phyloP scores from a whole-genome alignment of 768 basidiomycete species.

The Coprinopsis marcescibilis region DNA sequence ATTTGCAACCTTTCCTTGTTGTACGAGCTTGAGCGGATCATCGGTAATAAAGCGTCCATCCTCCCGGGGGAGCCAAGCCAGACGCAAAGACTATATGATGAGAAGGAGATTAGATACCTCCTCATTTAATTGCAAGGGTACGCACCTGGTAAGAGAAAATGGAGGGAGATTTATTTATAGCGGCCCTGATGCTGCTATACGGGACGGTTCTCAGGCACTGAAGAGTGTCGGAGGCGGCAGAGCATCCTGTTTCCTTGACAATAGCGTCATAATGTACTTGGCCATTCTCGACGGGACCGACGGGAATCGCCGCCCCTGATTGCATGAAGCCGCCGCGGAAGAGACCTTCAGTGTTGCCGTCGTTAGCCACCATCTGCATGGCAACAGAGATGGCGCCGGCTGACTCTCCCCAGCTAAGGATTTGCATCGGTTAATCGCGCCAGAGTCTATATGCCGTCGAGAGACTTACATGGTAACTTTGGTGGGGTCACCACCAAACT shows the following conservation, averaged over 20 bases:
- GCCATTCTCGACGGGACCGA: constrained; percentile 19
- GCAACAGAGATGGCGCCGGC: constrained; percentile 41
- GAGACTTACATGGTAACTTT: constrained; percentile 51
- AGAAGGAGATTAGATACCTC: background rate
- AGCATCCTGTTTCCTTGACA: constrained; percentile 25
- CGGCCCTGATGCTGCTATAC: constrained; percentile 24
- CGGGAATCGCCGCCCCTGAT: constrained; percentile 21
- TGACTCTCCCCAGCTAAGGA: constrained; percentile 35
- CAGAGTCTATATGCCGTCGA: background rate
- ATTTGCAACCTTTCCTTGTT: constrained; percentile 37
- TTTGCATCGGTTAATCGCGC: background rate
- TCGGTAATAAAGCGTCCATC: constrained; percentile 47
- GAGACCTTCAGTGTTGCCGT: constrained; percentile 25
- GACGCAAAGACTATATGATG: constrained; percentile 28
- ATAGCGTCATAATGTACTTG: constrained; percentile 23
- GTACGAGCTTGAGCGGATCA: constrained; percentile 35
- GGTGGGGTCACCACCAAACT: constrained; percentile 59
- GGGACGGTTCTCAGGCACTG: constrained; percentile 29
- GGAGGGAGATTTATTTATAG: constrained; percentile 23
- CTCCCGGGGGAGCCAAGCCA: constrained; percentile 42
- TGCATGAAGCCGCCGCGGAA: constrained; percentile 36
- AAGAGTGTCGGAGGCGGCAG: constrained; percentile 20
- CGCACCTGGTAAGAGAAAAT: constrained; percentile 22
- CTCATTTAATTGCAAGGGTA: background rate
- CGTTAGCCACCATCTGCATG: constrained; percentile 30